Percentiles rank a stretch among this genome's conserved stretches.
phyloP scores from a whole-genome alignment of 345 rosid genomes.

The Salix koriyanagi region DNA sequence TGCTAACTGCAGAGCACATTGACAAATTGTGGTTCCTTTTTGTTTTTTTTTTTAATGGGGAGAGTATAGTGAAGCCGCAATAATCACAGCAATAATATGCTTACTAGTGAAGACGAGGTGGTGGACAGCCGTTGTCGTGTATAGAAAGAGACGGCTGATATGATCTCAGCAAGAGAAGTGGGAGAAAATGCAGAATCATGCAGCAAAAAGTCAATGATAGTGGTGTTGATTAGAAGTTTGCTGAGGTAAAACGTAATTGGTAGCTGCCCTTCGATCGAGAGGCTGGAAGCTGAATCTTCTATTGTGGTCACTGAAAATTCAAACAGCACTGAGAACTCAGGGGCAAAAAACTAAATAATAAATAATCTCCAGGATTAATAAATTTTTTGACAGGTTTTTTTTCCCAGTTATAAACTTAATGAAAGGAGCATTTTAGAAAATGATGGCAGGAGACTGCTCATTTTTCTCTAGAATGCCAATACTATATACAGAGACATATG shows the following conservation, averaged over 20 bases:
- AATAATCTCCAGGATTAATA: too few relatives aligned
- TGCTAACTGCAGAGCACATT: not conserved
- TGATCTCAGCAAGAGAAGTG: not conserved
- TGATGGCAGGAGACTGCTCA: not conserved
- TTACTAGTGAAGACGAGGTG: not conserved
- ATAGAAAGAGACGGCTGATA: not conserved
- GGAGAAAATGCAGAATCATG: not conserved
- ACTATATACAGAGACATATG: not conserved
- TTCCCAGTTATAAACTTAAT: not conserved
- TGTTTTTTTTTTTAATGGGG: not conserved
- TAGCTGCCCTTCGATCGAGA: not conserved
- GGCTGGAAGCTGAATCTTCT: not conserved
- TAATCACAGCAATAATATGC: slow-evolving; percentile 7
- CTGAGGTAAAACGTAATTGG: not conserved
- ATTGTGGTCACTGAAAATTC: not conserved
- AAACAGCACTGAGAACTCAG: not conserved
- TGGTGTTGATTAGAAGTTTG: not conserved
- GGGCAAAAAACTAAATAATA: too few relatives aligned
- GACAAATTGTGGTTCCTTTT: not conserved
- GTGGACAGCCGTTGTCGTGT: not conserved
- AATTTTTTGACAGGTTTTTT: not conserved
- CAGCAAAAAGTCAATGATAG: not conserved
- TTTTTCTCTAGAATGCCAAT: not conserved
- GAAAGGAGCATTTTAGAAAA: not conserved
- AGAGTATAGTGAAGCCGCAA: slow-evolving; percentile 2